Percentiles rank a stretch among this genome's conserved stretches.
These are phyloP conservation scores for Pholiota adiposa DNA, from an alignment of 1,284 basidiomycete species.

Conservation along the genomic window DNA sequence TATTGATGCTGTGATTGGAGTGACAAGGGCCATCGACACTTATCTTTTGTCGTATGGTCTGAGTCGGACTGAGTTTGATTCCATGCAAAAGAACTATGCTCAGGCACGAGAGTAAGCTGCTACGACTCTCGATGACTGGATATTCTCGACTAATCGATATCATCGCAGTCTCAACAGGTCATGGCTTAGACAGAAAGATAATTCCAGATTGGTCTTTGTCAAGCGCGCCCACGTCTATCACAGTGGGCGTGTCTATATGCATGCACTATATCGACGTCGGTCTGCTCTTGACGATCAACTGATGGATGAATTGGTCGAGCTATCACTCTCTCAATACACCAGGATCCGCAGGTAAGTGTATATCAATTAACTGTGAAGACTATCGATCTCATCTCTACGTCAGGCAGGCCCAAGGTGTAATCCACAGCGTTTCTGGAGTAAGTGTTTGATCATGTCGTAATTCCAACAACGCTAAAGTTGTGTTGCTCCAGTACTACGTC, in stretches of 20 bases:
- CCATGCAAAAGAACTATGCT: slow-evolving; percentile 70
- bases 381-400: neutral
- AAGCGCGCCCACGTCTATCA: slow-evolving; percentile 84
- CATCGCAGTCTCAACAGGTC: slow-evolving; percentile 61
- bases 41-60: slow-evolving; percentile 79
- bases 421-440: slow-evolving; percentile 72
- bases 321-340: slow-evolving; percentile 87
- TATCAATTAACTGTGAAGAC: slow-evolving; percentile 1
- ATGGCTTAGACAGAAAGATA: slow-evolving; percentile 75
- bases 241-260: slow-evolving; percentile 73
- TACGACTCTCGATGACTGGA: neutral
- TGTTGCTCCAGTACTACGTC: slow-evolving; percentile 68
- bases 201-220: slow-evolving; percentile 76
- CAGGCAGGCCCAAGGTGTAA: slow-evolving; percentile 75
- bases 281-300: slow-evolving; percentile 83
- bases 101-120: slow-evolving; percentile 69
- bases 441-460: slow-evolving; percentile 30
- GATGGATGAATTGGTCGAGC: slow-evolving; percentile 78
- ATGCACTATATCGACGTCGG: slow-evolving; percentile 81
- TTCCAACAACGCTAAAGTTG: slow-evolving; percentile 5
- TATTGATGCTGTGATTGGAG: slow-evolving; percentile 83
- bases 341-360: slow-evolving; percentile 68
- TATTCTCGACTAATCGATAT: slow-evolving; percentile 7
- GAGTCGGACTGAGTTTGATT: slow-evolving; percentile 59
- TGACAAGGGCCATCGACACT: slow-evolving; percentile 74